These are phyloP conservation scores for Osmozyma mogii DNA, from an alignment of 805 yeast species.

Conservation along the genomic window DNA sequence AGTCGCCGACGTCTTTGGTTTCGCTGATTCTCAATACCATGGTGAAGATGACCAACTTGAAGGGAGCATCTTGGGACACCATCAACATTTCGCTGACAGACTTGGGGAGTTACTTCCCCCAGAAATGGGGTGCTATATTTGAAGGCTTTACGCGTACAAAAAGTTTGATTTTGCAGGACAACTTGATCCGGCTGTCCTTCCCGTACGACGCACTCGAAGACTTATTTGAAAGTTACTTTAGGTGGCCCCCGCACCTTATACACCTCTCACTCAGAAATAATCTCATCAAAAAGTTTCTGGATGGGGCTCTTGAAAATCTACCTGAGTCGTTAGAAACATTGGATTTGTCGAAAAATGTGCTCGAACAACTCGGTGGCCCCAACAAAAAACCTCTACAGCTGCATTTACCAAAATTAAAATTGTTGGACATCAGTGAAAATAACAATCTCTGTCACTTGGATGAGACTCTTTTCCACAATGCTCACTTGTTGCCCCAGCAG, in stretches of 20 bases:
- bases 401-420: no score
- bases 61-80: conserved; percentile 11
- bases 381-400: background rate
- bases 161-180: conserved; percentile 19
- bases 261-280: conserved; percentile 20
- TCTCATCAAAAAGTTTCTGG: conserved; percentile 13
- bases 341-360: conserved; percentile 15
- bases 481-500: no score
- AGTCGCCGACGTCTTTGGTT: conserved; percentile 25
- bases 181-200: conserved; percentile 14
- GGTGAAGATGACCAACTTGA: conserved; percentile 15
- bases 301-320: conserved; percentile 14
- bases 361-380: conserved; percentile 8
- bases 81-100: conserved; percentile 25
- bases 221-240: conserved; percentile 11
- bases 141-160: conserved; percentile 14
- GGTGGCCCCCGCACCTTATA: conserved; percentile 19
- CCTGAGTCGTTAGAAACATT: conserved; percentile 21
- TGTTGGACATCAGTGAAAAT: no score
- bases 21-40: conserved; percentile 21
- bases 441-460: no score
- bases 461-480: no score
- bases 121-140: conserved; percentile 26
- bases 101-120: conserved; percentile 24
- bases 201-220: conserved; percentile 12